phyloP scores from a whole-genome alignment of 2,329 filamentous ascomycete genomes.

The Venturia carpophila region DNA sequence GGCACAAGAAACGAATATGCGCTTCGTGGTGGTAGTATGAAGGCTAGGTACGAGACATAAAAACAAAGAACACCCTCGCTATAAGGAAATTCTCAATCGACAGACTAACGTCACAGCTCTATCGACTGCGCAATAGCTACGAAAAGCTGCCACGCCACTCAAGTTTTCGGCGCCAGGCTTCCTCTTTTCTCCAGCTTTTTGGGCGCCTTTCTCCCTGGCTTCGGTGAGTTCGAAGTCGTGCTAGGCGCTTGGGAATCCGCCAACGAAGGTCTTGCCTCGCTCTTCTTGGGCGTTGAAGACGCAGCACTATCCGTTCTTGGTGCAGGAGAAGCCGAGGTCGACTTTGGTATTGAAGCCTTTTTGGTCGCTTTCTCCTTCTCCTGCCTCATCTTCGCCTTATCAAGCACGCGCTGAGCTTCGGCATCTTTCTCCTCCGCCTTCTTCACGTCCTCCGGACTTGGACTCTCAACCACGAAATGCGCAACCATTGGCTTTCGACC shows the following conservation, averaged over 20 bases:
- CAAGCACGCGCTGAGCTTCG: conserved; percentile 12
- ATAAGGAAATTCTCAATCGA: neutral
- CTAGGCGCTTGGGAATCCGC: neutral
- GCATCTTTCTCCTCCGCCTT: conserved; percentile 10
- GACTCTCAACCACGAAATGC: conserved; percentile 32
- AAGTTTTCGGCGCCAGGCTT: conserved; percentile 2
- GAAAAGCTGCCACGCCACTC: neutral
- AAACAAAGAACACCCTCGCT: neutral
- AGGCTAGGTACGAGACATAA: neutral
- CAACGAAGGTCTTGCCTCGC: neutral
- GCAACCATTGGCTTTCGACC: conserved; percentile 37
- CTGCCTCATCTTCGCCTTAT: conserved; percentile 15
- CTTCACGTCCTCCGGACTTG: conserved; percentile 17
- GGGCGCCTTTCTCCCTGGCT: conserved; percentile 12
- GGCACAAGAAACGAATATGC: neutral
- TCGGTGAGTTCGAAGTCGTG: conserved; percentile 9
- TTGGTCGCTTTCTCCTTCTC: conserved; percentile 11
- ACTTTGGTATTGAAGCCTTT: neutral
- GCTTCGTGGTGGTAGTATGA: neutral
- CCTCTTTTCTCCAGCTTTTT: conserved; percentile 19
- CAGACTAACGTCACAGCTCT: neutral
- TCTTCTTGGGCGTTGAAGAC: conserved; percentile 2
- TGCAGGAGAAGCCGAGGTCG: neutral
- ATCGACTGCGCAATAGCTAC: neutral
- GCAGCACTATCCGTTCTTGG: neutral